These are phyloP conservation scores for Talaromyces sp. DNA, from an alignment of 2,329 filamentous ascomycete genomes.

Conservation along the genomic window DNA sequence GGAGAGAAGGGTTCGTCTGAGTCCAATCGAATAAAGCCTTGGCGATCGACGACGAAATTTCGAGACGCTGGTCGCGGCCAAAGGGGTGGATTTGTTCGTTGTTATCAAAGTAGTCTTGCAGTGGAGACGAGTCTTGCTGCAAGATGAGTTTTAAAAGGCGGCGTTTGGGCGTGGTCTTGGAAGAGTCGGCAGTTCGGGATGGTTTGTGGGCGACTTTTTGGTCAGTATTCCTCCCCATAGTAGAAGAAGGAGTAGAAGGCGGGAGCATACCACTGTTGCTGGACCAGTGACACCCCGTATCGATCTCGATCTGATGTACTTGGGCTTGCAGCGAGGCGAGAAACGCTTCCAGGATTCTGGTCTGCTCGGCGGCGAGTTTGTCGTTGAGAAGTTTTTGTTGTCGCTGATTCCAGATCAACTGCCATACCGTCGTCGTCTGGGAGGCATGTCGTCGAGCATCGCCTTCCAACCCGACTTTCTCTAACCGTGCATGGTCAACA, in stretches of 20 bases:
- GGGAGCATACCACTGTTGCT: conserved; percentile 4
- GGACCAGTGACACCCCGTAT: neutral
- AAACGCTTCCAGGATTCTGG: conserved; percentile 28
- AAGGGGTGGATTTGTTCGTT: conserved; percentile 34
- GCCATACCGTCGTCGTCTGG: conserved; percentile 35
- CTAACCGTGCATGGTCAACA: conserved; percentile 16
- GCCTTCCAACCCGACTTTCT: conserved; percentile 28
- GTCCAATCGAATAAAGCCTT: conserved; percentile 35
- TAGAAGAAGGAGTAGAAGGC: neutral
- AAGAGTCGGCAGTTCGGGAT: neutral
- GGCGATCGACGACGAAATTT: conserved; percentile 26
- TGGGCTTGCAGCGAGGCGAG: conserved; percentile 26
- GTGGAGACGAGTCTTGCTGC: conserved; percentile 30
- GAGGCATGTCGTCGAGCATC: conserved; percentile 31
- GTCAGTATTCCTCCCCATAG: neutral
- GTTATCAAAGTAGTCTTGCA: conserved; percentile 36
- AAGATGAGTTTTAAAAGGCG: conserved; percentile 11
- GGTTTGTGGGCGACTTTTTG: neutral
- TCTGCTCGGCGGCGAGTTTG: conserved; percentile 26
- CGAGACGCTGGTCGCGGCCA: conserved; percentile 29
- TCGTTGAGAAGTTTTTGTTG: conserved; percentile 30
- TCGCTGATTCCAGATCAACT: conserved; percentile 38
- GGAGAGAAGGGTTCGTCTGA: conserved; percentile 31
- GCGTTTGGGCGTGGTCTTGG: conserved; percentile 12
- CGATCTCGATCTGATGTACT: conserved; percentile 19